These are phyloP conservation scores for Guadua angustifolia DNA, from an alignment of 176 grass and related monocot species.

Conservation along the genomic window DNA sequence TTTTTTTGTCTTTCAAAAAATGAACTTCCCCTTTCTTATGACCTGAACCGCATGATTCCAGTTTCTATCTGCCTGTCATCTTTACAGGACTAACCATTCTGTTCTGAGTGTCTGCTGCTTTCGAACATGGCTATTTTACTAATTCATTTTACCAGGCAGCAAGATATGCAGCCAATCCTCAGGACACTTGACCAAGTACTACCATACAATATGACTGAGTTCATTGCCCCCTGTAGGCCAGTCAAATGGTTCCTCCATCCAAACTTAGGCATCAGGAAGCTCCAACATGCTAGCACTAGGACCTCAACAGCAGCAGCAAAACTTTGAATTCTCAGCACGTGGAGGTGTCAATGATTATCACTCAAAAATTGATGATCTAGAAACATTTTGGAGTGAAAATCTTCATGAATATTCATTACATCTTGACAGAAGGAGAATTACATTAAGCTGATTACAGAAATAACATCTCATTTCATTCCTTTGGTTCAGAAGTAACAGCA, in stretches of 20 bases:
- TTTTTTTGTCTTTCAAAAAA: background rate
- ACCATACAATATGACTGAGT: conserved; percentile 56
- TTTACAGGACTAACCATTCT: background rate
- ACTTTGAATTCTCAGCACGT: conserved; percentile 52
- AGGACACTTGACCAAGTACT: conserved; percentile 41
- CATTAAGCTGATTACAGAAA: too few species aligned
- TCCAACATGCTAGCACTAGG: conserved; percentile 58
- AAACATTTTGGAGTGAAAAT: too few species aligned
- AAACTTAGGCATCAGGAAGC: conserved; percentile 49
- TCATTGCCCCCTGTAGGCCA: conserved; percentile 57
- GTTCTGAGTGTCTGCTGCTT: background rate
- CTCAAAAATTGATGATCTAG: too few species aligned
- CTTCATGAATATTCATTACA: too few species aligned
- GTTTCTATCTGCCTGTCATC: conserved; percentile 13
- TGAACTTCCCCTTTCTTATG: background rate
- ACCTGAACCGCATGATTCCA: background rate
- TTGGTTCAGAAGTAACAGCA: too few species aligned
- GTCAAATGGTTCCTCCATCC: conserved; percentile 53
- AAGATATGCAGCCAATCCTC: conserved; percentile 54
- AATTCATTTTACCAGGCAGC: conserved; percentile 32
- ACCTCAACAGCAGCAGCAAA: conserved; percentile 54
- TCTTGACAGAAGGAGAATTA: too few species aligned
- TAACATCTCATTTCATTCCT: too few species aligned
- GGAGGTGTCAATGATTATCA: too few species aligned
- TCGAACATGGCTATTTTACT: conserved; percentile 15